These are phyloP conservation scores for Brassica rapa DNA, from an alignment of 345 rosid species.

Conservation along the genomic window DNA sequence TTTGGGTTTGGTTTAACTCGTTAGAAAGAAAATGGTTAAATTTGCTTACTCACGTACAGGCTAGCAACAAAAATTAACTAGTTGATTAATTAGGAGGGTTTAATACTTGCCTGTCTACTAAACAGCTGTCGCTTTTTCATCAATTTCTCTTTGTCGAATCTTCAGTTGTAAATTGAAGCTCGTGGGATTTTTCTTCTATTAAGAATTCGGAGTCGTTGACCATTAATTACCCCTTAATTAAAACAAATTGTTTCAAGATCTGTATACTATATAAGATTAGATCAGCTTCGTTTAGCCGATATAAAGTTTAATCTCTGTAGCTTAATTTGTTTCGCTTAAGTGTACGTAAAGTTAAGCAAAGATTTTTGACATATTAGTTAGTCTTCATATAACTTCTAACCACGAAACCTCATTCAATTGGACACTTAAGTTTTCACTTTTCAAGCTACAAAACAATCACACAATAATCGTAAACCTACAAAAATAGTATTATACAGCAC, in stretches of 20 bases:
- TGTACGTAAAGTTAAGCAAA: slow-evolving; percentile 26
- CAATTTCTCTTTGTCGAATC: background rate
- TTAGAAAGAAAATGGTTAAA: slow-evolving; percentile 36
- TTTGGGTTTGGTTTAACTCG: slow-evolving; percentile 26
- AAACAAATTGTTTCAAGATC: slow-evolving; percentile 6
- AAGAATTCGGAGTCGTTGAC: slow-evolving; percentile 24
- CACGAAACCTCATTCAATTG: slow-evolving; percentile 38
- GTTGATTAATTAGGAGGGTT: slow-evolving; percentile 22
- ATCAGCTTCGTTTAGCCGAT: background rate
- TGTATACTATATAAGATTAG: background rate
- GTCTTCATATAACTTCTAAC: slow-evolving; percentile 1
- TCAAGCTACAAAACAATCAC: background rate
- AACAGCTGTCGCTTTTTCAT: slow-evolving; percentile 38
- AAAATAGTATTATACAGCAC: background rate
- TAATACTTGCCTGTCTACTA: slow-evolving; percentile 20
- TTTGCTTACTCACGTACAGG: slow-evolving; percentile 43
- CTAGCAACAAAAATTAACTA: slow-evolving; percentile 31
- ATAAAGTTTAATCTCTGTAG: background rate
- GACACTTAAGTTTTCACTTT: slow-evolving; percentile 20
- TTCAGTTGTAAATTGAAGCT: slow-evolving; percentile 29
- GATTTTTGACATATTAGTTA: slow-evolving; percentile 10
- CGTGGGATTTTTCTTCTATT: slow-evolving; percentile 27
- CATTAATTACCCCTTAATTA: slow-evolving; percentile 1
- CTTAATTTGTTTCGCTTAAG: slow-evolving; percentile 24
- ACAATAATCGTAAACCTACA: slow-evolving; percentile 5